Evolutionary conservation across 2,329 filamentous ascomycete genomes (phyloP).

Genomic region (Lachnellula cervina): DNA sequence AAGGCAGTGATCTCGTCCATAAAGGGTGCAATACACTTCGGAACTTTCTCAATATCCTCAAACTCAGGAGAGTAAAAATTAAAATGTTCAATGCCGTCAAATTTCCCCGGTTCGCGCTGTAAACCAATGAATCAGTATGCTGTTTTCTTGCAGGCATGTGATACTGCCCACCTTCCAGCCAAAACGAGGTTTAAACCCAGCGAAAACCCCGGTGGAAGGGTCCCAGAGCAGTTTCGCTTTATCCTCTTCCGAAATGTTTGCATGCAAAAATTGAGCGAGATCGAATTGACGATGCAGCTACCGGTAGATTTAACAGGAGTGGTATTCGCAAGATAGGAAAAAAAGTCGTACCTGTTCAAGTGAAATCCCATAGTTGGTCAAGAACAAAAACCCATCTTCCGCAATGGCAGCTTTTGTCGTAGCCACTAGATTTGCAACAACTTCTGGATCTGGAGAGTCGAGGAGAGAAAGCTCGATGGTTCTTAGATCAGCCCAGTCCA

Average conservation of each 20-base stretch:
- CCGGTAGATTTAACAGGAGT: neutral
- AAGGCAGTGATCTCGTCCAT: constrained; percentile 46
- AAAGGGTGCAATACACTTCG: constrained; percentile 43
- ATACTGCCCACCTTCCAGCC: constrained; percentile 23
- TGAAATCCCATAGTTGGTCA: constrained; percentile 49
- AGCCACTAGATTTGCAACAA: constrained; percentile 40
- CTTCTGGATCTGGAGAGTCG: constrained; percentile 37
- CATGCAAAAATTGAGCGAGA: constrained; percentile 45
- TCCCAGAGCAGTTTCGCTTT: constrained; percentile 44
- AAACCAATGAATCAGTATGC: neutral
- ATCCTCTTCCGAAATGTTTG: constrained; percentile 46
- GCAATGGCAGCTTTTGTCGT: constrained; percentile 40
- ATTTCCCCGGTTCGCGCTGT: constrained; percentile 38
- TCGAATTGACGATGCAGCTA: constrained; percentile 43
- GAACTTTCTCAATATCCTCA: constrained; percentile 21
- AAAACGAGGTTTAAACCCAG: constrained; percentile 46
- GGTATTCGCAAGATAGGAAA: too few relatives aligned
- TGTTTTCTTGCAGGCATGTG: neutral
- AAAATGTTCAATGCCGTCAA: constrained; percentile 50
- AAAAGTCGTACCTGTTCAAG: constrained; percentile 35
- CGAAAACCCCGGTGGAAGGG: constrained; percentile 44
- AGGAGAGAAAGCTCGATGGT: constrained; percentile 42
- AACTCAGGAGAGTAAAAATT: constrained; percentile 35
- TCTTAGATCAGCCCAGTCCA: constrained; percentile 39
- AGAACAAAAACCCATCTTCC: constrained; percentile 42